A percentile compares a stretch with the other conserved stretches of the same genome.
Conservation (phyloP, 352 stramenopile species). For the Plasmopara viticola region DNA sequence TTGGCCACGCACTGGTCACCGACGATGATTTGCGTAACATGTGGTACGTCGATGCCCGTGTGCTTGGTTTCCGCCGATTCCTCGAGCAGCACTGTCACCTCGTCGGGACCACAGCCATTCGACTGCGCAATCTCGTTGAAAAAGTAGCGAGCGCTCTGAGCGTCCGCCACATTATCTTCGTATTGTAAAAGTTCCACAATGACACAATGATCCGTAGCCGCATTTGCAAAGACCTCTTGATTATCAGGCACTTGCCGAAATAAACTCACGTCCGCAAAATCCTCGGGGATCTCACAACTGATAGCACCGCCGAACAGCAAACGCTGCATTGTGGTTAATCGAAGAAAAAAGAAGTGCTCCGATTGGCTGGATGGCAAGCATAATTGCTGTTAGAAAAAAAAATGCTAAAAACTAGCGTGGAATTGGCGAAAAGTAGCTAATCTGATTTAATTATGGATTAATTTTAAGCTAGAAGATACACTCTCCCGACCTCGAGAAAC, state of each 20-base stretch:
- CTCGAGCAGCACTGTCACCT: constrained; percentile 46
- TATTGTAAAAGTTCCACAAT: constrained; percentile 80
- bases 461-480: too few relatives aligned
- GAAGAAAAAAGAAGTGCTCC: too few relatives aligned
- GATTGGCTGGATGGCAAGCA: too few relatives aligned
- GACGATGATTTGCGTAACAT: constrained; percentile 45
- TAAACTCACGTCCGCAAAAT: constrained; percentile 72
- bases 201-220: constrained; percentile 69
- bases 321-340: constrained; percentile 20
- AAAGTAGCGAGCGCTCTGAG: constrained; percentile 58
- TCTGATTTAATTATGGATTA: too few relatives aligned
- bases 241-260: constrained; percentile 86
- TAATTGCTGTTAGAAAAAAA: too few relatives aligned
- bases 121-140: constrained; percentile 81
- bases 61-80: constrained; percentile 26
- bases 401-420: too few relatives aligned
- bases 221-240: constrained; percentile 84
- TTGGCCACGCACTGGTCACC: constrained; percentile 80
- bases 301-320: constrained; percentile 66
- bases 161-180: constrained; percentile 41
- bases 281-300: constrained; percentile 60
- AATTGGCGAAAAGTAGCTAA: too few relatives aligned
- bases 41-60: constrained; percentile 26
- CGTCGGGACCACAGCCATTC: constrained; percentile 59
- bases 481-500: too few relatives aligned